phyloP scores from a whole-genome alignment of 257 asterid genomes.

The Scutellaria galericulata region DNA sequence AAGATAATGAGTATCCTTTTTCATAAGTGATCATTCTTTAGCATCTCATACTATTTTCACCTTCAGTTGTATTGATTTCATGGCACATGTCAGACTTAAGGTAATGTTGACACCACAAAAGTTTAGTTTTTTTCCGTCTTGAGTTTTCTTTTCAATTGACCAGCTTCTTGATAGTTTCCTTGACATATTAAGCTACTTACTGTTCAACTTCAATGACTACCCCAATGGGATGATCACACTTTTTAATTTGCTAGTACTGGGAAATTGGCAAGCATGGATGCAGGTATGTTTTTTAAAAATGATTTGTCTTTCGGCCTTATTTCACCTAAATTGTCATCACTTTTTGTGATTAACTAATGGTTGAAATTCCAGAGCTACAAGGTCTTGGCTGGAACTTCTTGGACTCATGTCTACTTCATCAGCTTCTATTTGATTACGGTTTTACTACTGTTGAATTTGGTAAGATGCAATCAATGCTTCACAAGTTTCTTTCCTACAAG shows the following conservation, averaged over 20 bases:
- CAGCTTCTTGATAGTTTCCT: slow-evolving; percentile 35
- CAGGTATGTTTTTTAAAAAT: slow-evolving; percentile 55
- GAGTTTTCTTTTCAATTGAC: neutral
- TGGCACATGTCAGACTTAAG: slow-evolving; percentile 15
- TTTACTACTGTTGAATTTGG: slow-evolving; percentile 90
- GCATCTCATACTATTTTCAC: slow-evolving; percentile 12
- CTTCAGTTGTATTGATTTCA: slow-evolving; percentile 6
- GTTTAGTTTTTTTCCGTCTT: neutral
- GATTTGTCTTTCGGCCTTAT: slow-evolving; percentile 30
- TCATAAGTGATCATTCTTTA: slow-evolving; percentile 28
- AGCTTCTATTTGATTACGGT: slow-evolving; percentile 92
- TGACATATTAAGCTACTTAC: slow-evolving; percentile 76
- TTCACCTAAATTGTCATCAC: slow-evolving; percentile 5
- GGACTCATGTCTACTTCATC: slow-evolving; percentile 83
- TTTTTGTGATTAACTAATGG: slow-evolving; percentile 27
- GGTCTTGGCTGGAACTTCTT: slow-evolving; percentile 77
- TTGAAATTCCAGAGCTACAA: slow-evolving; percentile 80
- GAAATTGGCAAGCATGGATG: slow-evolving; percentile 98
- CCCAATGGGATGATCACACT: slow-evolving; percentile 98
- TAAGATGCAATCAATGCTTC: slow-evolving; percentile 40
- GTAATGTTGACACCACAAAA: neutral
- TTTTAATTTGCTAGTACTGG: slow-evolving; percentile 95
- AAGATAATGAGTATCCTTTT: slow-evolving; percentile 87
- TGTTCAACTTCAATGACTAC: slow-evolving; percentile 98
- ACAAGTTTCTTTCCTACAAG: slow-evolving; percentile 3